Conservation (phyloP, 768 basidiomycete genomes). For the Scleroderma citrinum region DNA sequence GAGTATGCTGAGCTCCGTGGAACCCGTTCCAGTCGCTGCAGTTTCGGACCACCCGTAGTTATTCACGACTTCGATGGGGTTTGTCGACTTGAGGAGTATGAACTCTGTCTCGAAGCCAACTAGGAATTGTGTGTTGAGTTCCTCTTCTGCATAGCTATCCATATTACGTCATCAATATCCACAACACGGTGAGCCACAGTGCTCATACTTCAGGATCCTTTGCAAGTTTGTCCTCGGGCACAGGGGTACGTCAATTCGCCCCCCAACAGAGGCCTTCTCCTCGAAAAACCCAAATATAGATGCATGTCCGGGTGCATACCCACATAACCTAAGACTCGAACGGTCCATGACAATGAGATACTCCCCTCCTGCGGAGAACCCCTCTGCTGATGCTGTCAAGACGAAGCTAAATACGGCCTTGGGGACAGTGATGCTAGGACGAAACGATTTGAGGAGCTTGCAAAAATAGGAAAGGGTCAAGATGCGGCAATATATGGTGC, state of each 20-base stretch:
- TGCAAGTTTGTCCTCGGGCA: slow-evolving; percentile 52
- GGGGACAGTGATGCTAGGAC: not conserved
- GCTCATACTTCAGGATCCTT: slow-evolving; percentile 24
- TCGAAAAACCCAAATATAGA: slow-evolving; percentile 54
- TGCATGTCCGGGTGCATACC: slow-evolving; percentile 51
- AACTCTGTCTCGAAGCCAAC: slow-evolving; percentile 64
- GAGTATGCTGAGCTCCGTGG: slow-evolving; percentile 33
- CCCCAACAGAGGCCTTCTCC: slow-evolving; percentile 2
- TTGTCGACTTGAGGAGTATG: slow-evolving; percentile 46
- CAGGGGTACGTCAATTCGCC: slow-evolving; percentile 33
- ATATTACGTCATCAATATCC: slow-evolving; percentile 32
- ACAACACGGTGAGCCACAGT: slow-evolving; percentile 13
- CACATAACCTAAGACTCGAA: slow-evolving; percentile 39
- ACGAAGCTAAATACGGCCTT: slow-evolving; percentile 38
- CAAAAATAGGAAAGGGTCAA: not conserved
- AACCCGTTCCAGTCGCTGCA: slow-evolving; percentile 34
- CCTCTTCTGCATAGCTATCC: slow-evolving; percentile 8
- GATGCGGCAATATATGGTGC: not conserved
- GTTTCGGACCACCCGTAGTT: slow-evolving; percentile 40
- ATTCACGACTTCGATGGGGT: slow-evolving; percentile 39
- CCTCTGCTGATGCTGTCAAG: slow-evolving; percentile 35
- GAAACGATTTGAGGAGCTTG: no score
- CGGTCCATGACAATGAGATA: slow-evolving; percentile 54
- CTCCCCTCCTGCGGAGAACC: slow-evolving; percentile 48
- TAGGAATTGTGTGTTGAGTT: slow-evolving; percentile 39